Percentiles rank a stretch among this genome's conserved stretches.
Conservation (phyloP, 306 rosid species). For the Calophaca sinica region DNA sequence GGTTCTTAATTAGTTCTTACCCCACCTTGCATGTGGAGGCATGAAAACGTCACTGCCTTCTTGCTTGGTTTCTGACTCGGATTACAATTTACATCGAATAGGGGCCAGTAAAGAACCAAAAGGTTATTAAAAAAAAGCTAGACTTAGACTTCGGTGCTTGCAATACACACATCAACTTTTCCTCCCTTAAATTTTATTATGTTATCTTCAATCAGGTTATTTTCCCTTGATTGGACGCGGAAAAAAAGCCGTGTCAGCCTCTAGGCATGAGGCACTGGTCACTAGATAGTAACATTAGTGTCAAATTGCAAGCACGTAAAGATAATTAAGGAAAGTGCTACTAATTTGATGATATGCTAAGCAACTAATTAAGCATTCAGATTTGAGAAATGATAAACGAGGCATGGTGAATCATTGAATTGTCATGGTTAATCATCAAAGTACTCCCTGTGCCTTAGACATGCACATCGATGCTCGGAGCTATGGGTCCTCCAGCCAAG, state of each 20-base stretch:
- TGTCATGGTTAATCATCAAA: no score
- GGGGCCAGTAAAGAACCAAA: constrained; percentile 42
- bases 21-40: constrained; percentile 48
- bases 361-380: no score
- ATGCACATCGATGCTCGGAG: no score
- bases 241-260: not conserved
- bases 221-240: constrained; percentile 30
- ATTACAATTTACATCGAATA: constrained; percentile 38
- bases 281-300: no score
- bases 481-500: no score
- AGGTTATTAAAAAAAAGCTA: constrained; percentile 30
- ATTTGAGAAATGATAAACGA: no score
- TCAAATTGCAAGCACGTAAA: no score
- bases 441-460: no score
- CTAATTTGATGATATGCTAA: no score
- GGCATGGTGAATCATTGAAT: no score
- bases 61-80: constrained; percentile 49
- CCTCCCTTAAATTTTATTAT: not conserved
- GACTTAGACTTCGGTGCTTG: constrained; percentile 50
- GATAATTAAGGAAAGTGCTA: no score
- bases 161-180: constrained; percentile 48
- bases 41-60: constrained; percentile 35
- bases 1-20: not conserved
- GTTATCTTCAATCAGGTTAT: constrained; percentile 31
- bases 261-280: no score